Base-by-base conservation (phyloP, 164 flowering plant genomes). In the Liquidambar formosana region DNA sequence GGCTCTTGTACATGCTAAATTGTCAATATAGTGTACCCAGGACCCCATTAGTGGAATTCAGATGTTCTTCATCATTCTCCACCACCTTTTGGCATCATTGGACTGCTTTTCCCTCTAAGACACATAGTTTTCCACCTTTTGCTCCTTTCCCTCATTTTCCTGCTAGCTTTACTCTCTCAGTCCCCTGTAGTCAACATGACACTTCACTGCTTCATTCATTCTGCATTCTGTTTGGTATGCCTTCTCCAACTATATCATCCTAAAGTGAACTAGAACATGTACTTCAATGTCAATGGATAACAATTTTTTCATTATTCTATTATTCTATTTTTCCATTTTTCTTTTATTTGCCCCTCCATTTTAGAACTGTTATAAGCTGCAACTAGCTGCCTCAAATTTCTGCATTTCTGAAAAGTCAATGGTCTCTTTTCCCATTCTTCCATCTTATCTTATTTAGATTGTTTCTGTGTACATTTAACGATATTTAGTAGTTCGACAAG, bases 281-380 rank as follows among this genome's bases (percentile, higher is more conserved):
- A 33, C 41, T 33, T 33, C 6, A 33, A 33, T 6, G 2, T 33
- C 41, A 33, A 33, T 33, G 4, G 41, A 33, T 33, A 33, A 6
- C 41, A 6, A 15, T 8, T 53, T 53, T 19, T 53, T 15, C 10
- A n/a, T 22, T 53, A 25, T 38, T 57, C 47, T 62, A n/a, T 22
- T 53, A 25, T 38, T 57, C 47, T 62, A n/a, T n/a, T n/a, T n/a
- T n/a, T n/a, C n/a, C n/a, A n/a, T n/a, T n/a, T n/a, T n/a, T n/a
- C n/a, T n/a, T n/a, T n/a, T n/a, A n/a, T 71, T 63, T 52, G 64
- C 57, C 46, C 9, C 33, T 23, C 44, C 28, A 44, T 61, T 18
- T 61, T 18, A n/a, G n/a, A n/a, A n/a, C n/a, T n/a, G n/a, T n/a
- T n/a, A n/a, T n/a, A n/a, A n/a, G n/a, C n/a, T n/a, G n/a, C n/a